These are phyloP conservation scores for Phytopythium boreale DNA, from an alignment of 352 stramenopile species.

Conservation along the genomic window DNA sequence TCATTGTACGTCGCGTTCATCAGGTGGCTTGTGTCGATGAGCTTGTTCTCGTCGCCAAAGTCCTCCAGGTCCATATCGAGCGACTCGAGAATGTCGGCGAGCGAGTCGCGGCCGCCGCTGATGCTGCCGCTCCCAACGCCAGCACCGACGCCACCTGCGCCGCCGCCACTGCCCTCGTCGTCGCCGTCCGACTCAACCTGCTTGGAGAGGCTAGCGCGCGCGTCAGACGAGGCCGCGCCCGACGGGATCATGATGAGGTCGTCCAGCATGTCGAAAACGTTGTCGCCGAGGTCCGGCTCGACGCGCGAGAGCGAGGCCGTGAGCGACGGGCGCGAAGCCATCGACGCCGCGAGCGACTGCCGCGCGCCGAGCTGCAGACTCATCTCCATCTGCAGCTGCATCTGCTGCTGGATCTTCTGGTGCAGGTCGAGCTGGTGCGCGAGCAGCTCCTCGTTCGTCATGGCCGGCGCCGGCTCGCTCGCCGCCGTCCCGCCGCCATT, in stretches of 20 bases:
- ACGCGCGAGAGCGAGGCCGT: conserved; percentile 65
- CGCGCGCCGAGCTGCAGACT: conserved; percentile 59
- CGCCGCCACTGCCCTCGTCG: conserved; percentile 21
- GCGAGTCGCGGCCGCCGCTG: conserved; percentile 50
- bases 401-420: conserved; percentile 85
- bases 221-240: conserved; percentile 40
- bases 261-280: conserved; percentile 87
- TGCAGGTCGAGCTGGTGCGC: conserved; percentile 80
- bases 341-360: conserved; percentile 19
- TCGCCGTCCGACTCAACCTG: conserved; percentile 29
- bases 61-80: conserved; percentile 85
- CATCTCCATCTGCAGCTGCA: conserved; percentile 87
- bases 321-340: conserved; percentile 34
- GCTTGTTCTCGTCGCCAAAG: conserved; percentile 50
- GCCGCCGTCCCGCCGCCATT: conserved; percentile 5
- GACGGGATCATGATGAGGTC: conserved; percentile 84
- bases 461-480: conserved; percentile 21
- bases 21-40: conserved; percentile 27
- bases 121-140: conserved; percentile 24
- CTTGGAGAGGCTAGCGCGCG: conserved; percentile 61
- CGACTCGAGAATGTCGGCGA: conserved; percentile 82
- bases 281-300: conserved; percentile 78
- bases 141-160: conserved; percentile 13
- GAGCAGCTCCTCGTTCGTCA: conserved; percentile 79
- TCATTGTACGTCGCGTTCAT: conserved; percentile 23